phyloP scores from a whole-genome alignment of 2,329 filamentous ascomycete genomes.

The Clarireedia sp. region DNA sequence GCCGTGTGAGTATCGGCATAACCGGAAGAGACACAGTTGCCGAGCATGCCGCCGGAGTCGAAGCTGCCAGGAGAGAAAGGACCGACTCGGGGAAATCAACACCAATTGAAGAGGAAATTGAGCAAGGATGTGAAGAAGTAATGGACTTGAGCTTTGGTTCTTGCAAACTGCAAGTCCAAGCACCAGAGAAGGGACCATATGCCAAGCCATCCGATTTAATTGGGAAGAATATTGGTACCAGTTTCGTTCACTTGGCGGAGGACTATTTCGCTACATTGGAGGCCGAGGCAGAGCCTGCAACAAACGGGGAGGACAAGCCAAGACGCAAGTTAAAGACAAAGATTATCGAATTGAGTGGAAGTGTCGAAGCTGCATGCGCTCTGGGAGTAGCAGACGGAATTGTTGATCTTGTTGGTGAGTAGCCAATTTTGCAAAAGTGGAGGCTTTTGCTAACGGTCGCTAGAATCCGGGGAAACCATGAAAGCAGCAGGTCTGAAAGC shows the following conservation, averaged over 20 bases:
- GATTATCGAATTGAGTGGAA: slow-evolving; percentile 90
- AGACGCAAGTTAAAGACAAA: slow-evolving; percentile 65
- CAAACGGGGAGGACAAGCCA: slow-evolving; percentile 28
- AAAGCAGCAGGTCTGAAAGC: slow-evolving; percentile 86
- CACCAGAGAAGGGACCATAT: slow-evolving; percentile 75
- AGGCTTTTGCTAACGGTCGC: slow-evolving; percentile 13
- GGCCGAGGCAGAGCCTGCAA: slow-evolving; percentile 33
- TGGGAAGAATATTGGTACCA: slow-evolving; percentile 90
- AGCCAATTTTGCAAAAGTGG: neutral
- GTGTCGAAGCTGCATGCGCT: slow-evolving; percentile 94
- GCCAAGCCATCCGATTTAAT: slow-evolving; percentile 66
- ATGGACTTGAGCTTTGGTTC: slow-evolving; percentile 84
- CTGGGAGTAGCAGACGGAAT: slow-evolving; percentile 94
- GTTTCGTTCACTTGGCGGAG: slow-evolving; percentile 78
- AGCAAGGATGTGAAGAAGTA: slow-evolving; percentile 63
- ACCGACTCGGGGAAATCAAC: slow-evolving; percentile 40
- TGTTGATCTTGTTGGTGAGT: slow-evolving; percentile 87
- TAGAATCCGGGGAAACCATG: slow-evolving; percentile 98
- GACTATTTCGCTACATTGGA: slow-evolving; percentile 82
- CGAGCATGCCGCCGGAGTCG: slow-evolving; percentile 69
- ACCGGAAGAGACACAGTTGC: slow-evolving; percentile 88
- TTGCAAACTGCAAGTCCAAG: slow-evolving; percentile 95
- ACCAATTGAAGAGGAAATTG: slow-evolving; percentile 33
- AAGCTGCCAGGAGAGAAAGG: slow-evolving; percentile 40
- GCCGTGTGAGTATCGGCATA: slow-evolving; percentile 87